Evolutionary conservation across 2,329 filamentous ascomycete species (phyloP), one percentile per base, ranked within the genome.

Genomic region (Aureobasidium sp.): DNA sequence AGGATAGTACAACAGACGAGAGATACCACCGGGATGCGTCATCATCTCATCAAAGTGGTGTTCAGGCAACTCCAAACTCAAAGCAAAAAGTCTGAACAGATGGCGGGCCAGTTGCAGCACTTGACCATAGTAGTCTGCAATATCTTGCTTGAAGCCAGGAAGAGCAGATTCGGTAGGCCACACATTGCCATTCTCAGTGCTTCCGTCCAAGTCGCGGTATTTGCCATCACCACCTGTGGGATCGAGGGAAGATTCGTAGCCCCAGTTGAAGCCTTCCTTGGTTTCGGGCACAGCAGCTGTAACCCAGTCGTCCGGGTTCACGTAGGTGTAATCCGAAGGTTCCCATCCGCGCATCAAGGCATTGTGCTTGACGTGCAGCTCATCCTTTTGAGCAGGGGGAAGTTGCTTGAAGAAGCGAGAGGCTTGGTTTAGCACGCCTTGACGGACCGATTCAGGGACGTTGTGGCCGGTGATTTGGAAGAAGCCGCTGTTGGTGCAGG

Each of bases 1-100:
- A 8, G 77, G 78, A 59, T 80, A 81, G 62, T 77, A 76, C 59
- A 78, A 65, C 35, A 74, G 65, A 15, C 70, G 64, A 64, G 74
- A 66, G 3, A 68, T 71, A 0, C 73, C 71, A 31, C 73, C 71
- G 0, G 71, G 72, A 67, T 65, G 61, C 69, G 73, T 50, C 29
- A 65, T 64, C 45, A 63, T 63, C 11, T 70, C 66, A 61, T 76
- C 75, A 60, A 78, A 78, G 61, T 69, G 72, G 61, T 71, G 69
- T 45, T 77, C 75, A 0, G 71, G 71, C 8, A 78, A 65, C 25
- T 73, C 68, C 9, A 78, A 68, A 4, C 74, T 73, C 27, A 77
- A 67, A 0, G 75, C 75, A 60, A 77, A 77, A 10, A 73, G 69
- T 1, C 69, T 69, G n/a, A 71, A 73, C 46, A 77, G 64, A 3